Base-by-base conservation (phyloP, 768 basidiomycete genomes). In the Daedalea quercina region DNA sequence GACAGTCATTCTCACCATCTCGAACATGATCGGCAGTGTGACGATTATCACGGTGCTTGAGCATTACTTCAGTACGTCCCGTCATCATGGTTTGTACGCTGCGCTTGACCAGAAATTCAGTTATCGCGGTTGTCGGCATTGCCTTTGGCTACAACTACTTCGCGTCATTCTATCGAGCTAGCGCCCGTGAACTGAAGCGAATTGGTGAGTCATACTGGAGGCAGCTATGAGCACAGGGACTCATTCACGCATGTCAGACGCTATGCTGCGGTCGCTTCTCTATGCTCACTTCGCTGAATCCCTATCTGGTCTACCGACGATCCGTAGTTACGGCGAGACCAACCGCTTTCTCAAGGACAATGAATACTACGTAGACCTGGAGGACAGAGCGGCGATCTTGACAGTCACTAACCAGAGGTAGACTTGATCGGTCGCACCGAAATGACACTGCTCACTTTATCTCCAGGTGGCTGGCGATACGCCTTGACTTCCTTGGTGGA, bases 271-370 rank as follows among this genome's bases (percentile, higher is more conserved):
- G 34, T 87, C 85, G 1, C 69, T 84, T 9, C 74, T 91, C 9
- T 90, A 90, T 63, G 78, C 86, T 0, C 86, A 88, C 60, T 86
- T 90, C 62, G 79, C 85, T 0, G 89, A 90, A 65, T 86, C 83
- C 1, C 70, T 91, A 3, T 82, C 82, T 61, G 87, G 87, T 15
- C 70, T 84, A 25, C 74, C 81, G 0, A 88, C 85, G 4, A 81
- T 90, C 44, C 78, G 89, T 31, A 85, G 85, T 33, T 93, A 87
- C 57, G 82, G 84, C 31, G 80, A 80, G 60, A 72, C 77, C 1
- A 62, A 69, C 0, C 74, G 84, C 9, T 93, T 90, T 68, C 67
- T 84, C 22, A 64, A 69, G 12, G 78, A 84, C 44, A 90, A 90
- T 61, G 73, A 78, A 57, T 74, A 77, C 42, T 80, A 79, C 62